These are phyloP conservation scores for Copromyces sp. DNA, from an alignment of 495 filamentous ascomycete species.

Conservation along the genomic window DNA sequence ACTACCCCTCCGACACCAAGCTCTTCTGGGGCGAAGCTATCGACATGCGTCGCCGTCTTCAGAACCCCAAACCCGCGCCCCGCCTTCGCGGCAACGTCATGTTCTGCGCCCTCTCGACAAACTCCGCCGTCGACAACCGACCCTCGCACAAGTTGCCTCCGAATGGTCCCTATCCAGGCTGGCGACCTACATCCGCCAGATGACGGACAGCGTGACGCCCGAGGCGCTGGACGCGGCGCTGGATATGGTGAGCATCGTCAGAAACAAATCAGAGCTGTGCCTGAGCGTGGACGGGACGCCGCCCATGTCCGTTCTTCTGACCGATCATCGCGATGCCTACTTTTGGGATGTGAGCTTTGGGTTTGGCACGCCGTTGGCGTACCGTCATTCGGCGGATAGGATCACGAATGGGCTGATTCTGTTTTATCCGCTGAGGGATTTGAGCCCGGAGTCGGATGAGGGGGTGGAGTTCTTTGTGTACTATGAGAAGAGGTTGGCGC, in stretches of 20 bases:
- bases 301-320: constrained; percentile 17
- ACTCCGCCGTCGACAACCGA: constrained; percentile 12
- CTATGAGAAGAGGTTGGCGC: constrained; percentile 27
- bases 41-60: constrained; percentile 31
- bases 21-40: constrained; percentile 27
- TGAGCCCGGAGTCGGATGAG: constrained; percentile 24
- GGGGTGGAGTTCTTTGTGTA: constrained; percentile 34
- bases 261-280: constrained; percentile 27
- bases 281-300: constrained; percentile 21
- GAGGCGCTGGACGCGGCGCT: constrained; percentile 19
- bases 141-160: constrained; percentile 24
- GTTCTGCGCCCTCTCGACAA: constrained; percentile 15
- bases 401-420: constrained; percentile 20
- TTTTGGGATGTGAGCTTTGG: constrained; percentile 22
- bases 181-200: constrained; percentile 28
- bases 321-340: constrained; percentile 24
- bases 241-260: constrained; percentile 22
- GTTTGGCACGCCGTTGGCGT: constrained; percentile 18
- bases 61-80: constrained; percentile 17
- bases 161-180: constrained; percentile 25
- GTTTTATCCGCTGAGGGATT: constrained; percentile 19
- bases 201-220: constrained; percentile 29
- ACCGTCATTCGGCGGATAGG: constrained; percentile 17
- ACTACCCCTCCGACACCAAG: constrained; percentile 14
- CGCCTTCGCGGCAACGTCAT: constrained; percentile 31